Evolutionary conservation across 257 asterid species (phyloP).

Genomic region (Penstemon davidsonii): DNA sequence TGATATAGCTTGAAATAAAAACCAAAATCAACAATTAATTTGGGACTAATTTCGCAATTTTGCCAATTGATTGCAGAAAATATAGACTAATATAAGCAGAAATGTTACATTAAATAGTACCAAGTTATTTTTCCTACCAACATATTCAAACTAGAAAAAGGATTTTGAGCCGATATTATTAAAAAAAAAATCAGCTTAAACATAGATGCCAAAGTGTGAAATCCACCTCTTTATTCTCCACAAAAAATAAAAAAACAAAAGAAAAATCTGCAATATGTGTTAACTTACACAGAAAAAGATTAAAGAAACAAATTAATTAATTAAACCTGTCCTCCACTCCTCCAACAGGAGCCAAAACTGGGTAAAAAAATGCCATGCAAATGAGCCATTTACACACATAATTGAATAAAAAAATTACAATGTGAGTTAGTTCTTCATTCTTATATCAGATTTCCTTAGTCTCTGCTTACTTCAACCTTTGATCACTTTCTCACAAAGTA

Average conservation of each 20-base stretch:
- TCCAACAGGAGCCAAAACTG: constrained; percentile 39
- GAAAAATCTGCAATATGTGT: constrained; percentile 1
- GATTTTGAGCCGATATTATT: too few relatives aligned
- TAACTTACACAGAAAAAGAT: background rate
- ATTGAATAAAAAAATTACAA: constrained; percentile 38
- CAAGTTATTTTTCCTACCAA: too few relatives aligned
- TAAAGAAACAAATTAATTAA: constrained; percentile 25
- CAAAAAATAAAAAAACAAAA: background rate
- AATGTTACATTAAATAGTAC: too few relatives aligned
- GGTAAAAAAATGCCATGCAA: constrained; percentile 42
- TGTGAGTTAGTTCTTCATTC: constrained; percentile 27
- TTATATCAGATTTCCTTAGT: too few relatives aligned
- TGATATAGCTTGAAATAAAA: too few relatives aligned
- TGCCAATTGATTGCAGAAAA: too few relatives aligned
- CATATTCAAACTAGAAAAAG: too few relatives aligned
- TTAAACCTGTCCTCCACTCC: constrained; percentile 20
- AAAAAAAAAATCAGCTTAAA: too few relatives aligned
- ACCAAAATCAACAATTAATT: too few relatives aligned
- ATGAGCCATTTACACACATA: constrained; percentile 27
- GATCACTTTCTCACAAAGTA: constrained; percentile 4
- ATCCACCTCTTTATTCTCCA: background rate
- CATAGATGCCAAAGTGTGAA: background rate
- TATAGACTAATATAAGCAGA: too few relatives aligned
- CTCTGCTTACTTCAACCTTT: too few relatives aligned
- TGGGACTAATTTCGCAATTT: too few relatives aligned